Evolutionary conservation across 2,329 filamentous ascomycete genomes (phyloP), one percentile per base, ranked within the genome.

Genomic region (Aspergillus luchuensis): DNA sequence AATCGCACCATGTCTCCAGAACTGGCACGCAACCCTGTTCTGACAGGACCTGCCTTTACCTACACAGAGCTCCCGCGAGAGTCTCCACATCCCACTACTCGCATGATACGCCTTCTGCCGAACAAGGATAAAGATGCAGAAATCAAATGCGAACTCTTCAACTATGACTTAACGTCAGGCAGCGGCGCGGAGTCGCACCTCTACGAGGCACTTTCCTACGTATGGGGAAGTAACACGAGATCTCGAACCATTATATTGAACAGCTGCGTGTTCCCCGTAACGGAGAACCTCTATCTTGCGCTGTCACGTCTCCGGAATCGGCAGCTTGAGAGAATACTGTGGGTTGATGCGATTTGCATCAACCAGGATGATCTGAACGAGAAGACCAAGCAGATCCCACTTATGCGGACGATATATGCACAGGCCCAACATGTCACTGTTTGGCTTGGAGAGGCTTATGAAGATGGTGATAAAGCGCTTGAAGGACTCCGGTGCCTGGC

Each of bases 141-240:
- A 30, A 10, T 30, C 0, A 8, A 30, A 30, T 30, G 28, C 28
- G 8, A 30, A 4, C 2, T 30, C 8, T 30, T 30, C 8, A 30
- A 8, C 8, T 30, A 30, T 30, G 28, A 30, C 8, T 30, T 30
- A 0, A 30, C 8, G 28, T 28, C 28, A 28, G 28, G 8, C 2
- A 3, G 28, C 28, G 28, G 28, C 8, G 28, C 8, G 28, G 28
- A 30, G 11, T 30, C 28, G 3, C 39, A 43, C 2, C 5, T 43
- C n/a, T 57, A 57, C 6, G 55, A 57, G 41, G 55, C 55, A 0
- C 43, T 49, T 21, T 57, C 43, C 3, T 57, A 57, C 15, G 55
- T 57, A 36, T 57, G 55, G 43, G 43, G 55, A n/a, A 25, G 21
- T 39, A 1, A n/a, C 0, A 25, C 0, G 2, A 21, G 19, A 8